Base-by-base conservation (phyloP, 2,329 filamentous ascomycete species). In the Phialophora expanda region DNA sequence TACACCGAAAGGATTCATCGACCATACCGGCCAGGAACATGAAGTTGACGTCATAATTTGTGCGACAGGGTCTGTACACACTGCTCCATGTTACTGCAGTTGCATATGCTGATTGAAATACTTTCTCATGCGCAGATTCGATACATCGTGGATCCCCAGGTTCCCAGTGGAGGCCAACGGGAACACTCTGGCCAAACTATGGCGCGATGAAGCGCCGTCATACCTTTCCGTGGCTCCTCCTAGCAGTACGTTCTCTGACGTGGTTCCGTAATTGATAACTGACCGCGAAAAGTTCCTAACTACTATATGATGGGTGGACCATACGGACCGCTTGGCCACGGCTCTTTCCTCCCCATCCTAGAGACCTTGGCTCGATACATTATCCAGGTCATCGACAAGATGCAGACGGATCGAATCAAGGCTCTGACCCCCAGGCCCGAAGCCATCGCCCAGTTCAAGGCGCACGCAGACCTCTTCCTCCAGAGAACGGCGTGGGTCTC, bases 401-500 rank as follows among this genome's bases (percentile, higher is more conserved):
- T 66, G 48, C 66, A 69, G 48, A 59, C 17, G 17, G 64, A 69
- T 12, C 28, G 46, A n/a, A 65, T 69, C 59, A 67, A 65, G 46
- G 56, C 14, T 1, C 34, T 66, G 1, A 38, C 32, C 1, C 66
- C 59, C 8, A 61, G 50, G 41, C 2, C 78, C 62, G 65, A 72
- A 24, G 70, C 74, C 17, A 67, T 68, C 2, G 54, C 67, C n/a
- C 70, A 75, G 48, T 79, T 79, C 68, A 70, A 72, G 6, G 74
- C 76, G 56, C 78, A 80, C 67, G 75, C 76, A 1, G 75, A 79
- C 68, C 67, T 77, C 7, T 80, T 78, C 68, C 70, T 79, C 30
- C 66, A 77, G 61, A 73, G 78, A 17, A 70, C 67, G 14, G 60
- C 61, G 5, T 71, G 65, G 65, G 44, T 56, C 4, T 59, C 41